Evolutionary conservation across 192 early-diverging fungal genomes (phyloP).

Genomic region (Backusella westeae): DNA sequence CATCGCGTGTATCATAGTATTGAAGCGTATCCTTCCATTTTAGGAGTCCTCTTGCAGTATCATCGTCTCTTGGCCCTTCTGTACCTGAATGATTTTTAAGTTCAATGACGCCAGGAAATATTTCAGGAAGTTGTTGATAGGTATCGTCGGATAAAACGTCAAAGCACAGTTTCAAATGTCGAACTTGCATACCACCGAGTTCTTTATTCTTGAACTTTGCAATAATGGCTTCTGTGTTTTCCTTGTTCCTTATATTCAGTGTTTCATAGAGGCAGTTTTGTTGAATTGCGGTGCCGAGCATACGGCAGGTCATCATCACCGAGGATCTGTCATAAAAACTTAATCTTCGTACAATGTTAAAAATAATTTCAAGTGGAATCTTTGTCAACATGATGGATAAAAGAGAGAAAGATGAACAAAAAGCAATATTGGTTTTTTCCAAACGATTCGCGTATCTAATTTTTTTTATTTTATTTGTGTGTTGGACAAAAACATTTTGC

Average conservation of each 20-base stretch:
- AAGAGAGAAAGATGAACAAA: neutral
- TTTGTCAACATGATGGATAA: neutral
- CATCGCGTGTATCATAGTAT: neutral
- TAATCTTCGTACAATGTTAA: neutral
- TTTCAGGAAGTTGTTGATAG: neutral
- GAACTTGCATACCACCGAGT: neutral
- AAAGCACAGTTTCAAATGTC: neutral
- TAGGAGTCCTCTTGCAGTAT: neutral
- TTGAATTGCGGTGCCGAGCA: neutral
- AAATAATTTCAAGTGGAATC: neutral
- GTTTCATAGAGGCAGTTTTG: neutral
- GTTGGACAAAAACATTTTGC: too few relatives aligned
- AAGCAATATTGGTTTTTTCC: too few relatives aligned
- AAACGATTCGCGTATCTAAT: too few relatives aligned
- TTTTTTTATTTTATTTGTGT: too few relatives aligned
- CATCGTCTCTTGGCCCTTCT: neutral
- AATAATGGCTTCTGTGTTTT: neutral
- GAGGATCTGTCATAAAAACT: neutral
- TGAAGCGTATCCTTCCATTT: neutral
- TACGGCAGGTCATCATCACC: neutral
- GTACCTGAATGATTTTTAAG: neutral
- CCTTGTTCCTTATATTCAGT: neutral
- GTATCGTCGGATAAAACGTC: neutral
- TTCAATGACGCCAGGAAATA: neutral
- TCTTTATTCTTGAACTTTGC: neutral